Base-by-base conservation (phyloP, 768 basidiomycete species). In the Amanita muscaria region DNA sequence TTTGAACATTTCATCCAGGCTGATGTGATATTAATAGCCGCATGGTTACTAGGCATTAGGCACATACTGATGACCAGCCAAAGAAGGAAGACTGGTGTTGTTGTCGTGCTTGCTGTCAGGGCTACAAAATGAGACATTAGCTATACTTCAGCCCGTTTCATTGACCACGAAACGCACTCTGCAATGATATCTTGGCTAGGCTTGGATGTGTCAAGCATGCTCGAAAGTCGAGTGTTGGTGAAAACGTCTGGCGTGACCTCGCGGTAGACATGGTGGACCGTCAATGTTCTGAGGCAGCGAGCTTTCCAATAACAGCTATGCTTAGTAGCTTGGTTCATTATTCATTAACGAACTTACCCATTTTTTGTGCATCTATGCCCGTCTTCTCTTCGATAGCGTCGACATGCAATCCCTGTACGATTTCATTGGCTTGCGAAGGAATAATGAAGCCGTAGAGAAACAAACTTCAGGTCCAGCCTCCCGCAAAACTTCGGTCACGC, bases 351-450 rank as follows among this genome's bases (percentile, higher is more conserved):
- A 18, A 19, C 32, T 15, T 35, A 69, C 69, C 64, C 9, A 70
- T 50, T 47, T 65, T 66, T 15, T 50, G 41, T 3, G 58, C 48
- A 38, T 69, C 57, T 16, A 63, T 51, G 5, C 53, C 51, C 37
- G 57, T 60, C 18, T 57, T 60, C 15, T 50, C 53, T 7, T 60
- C 64, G 25, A 70, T 68, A 4, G 67, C 64, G 3, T 58, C 47
- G 15, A 61, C 55, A 24, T 70, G 68, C 18, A 66, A 47, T 1
- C 67, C 67, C 64, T 65, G 46, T 9, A 8, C 9, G 3, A 29
- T 22, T 15, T 5, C 16, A 23, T 10, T 38, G 30, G 27, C 23
- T 22, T 22, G 31, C 4, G 14, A 8, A 15, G 15, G 34, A 29
- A 18, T 10, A 4, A 8, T 31, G 7, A 21, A 33, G 32, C n/a